Conservation (phyloP, 2,329 filamentous ascomycete species). For the Plectosphaerella sp. region DNA sequence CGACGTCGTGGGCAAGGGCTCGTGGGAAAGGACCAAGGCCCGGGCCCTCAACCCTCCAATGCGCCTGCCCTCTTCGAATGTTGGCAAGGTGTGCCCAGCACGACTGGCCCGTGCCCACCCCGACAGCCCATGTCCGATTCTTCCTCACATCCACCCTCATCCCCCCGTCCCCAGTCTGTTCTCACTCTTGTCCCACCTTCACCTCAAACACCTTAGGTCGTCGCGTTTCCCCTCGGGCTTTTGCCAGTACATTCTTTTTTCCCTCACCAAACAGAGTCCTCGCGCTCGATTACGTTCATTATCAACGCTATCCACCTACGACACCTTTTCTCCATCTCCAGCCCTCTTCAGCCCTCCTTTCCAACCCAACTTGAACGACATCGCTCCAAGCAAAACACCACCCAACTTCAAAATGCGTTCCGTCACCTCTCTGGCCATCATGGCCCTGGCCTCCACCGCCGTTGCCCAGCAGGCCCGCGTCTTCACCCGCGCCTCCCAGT, state of each 20-base stretch:
- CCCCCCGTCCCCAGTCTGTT: constrained; percentile 1
- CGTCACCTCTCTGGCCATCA: constrained; percentile 11
- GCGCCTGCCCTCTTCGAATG: no score
- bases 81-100: no score
- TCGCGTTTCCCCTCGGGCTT: background rate
- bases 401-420: constrained; percentile 9
- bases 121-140: background rate
- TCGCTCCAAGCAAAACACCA: background rate
- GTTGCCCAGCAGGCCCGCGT: constrained; percentile 10
- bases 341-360: background rate
- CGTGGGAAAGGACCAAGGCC: no score
- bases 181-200: constrained; percentile 1
- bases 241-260: constrained; percentile 1
- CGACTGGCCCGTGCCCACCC: background rate
- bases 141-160: constrained; percentile 1
- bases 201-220: constrained; percentile 1
- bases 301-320: background rate
- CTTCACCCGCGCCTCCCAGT: constrained; percentile 31
- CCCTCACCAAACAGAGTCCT: constrained; percentile 1
- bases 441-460: constrained; percentile 12
- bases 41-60: no score
- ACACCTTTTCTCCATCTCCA: background rate
- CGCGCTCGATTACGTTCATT: background rate
- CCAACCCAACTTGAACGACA: background rate
- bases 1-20: background rate